Base-by-base conservation (phyloP, 495 filamentous ascomycete genomes). In the Evansstolkia leycettana region DNA sequence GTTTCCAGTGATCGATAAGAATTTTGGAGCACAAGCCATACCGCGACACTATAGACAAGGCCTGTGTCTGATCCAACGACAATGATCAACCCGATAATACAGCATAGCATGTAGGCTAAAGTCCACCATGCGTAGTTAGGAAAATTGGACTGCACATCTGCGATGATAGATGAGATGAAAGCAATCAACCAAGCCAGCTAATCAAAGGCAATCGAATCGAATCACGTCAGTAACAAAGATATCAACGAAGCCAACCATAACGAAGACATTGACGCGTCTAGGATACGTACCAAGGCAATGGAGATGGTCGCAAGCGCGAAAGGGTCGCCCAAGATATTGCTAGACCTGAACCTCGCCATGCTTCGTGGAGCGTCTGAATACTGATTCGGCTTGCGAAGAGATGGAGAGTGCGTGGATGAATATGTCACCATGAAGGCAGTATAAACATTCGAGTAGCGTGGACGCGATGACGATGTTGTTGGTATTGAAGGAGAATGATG, bases 121-220 rank as follows among this genome's bases (percentile, higher is more conserved):
- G 82, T 66, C 78, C 88, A 96, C 87, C 90, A 99, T 11, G 78
- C 76, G 51, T 80, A 94, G 41, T 83, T 82, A 8, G 88, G 86
- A 48, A 84, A 94, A 0, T 47, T 38, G 5, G 46, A 42, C 31
- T 54, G 54, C 34, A 78, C 55, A 42, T 81, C 77, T 17, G 80
- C 75, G 40, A 96, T 77, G 46, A 92, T 77, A 34, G 85, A 87
- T 27, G 75, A 71, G 45, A 96, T 67, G 55, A 96, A 88, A 9
- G 84, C 75, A 46, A 96, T 94, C 37, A 96, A 56, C 90, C 90
- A 99, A 33, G 86, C 88, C 35, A 92, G 73, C 88, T 95, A 56
- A 51, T 6, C 20, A 23, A 23, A 9, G 4, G 20, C 20, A 23
- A 23, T 5, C 5, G 20, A 23, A 23, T 4, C 20, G n/a, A 3